Evolutionary conservation across 1,284 basidiomycete genomes (phyloP), one percentile per base, ranked within the genome.

Genomic region (Ceraceosorus guamensis): DNA sequence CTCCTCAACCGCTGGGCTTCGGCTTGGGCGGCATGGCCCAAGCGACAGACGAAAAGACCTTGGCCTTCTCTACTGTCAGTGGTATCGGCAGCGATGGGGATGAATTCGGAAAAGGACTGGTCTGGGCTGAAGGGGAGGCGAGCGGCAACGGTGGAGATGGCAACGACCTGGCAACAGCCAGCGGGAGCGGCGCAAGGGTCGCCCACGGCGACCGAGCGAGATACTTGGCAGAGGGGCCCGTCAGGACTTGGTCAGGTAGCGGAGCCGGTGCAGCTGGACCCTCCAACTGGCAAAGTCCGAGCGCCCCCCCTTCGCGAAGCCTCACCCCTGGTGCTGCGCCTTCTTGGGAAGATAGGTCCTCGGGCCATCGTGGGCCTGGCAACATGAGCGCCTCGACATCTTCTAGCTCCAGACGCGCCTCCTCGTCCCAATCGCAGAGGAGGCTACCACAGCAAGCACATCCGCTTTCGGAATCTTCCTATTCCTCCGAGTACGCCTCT

Each of bases 1-100:
- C 69, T 2, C 69, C 69, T 1, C 68, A 70, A 46, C 69, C 69
- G 30, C 66, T 71, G 8, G 69, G 69, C 2, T 70, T 70, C 48
- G 66, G 67, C 13, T 35, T 59, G 6, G 64, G 66, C 16, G 58
- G 48, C 18, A 57, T 68, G 59, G 68, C 69, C 1, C 63, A 56
- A 49, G 67, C 67, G 1, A 52, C 59, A 10, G 69, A 71, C 50
- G 67, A 71, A 55, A 55, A 45, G 48, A 71, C 68, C 41, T 60
- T 68, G 5, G 66, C 67, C 10, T 71, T 71, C 55, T 65, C 64
- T 54, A 61, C 37, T 44, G 50, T 48, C 16, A 65, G 62, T 33
- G 64, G 69, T 35, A 60, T 71, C 24, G 69, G 69, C n/a, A 13
- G 30, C 13, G 35, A 14, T 14, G 32, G 48, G 30, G 68, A 70